Base-by-base conservation (phyloP, 1,284 basidiomycete genomes). In the Anthracocystis panici-leucophaei region DNA sequence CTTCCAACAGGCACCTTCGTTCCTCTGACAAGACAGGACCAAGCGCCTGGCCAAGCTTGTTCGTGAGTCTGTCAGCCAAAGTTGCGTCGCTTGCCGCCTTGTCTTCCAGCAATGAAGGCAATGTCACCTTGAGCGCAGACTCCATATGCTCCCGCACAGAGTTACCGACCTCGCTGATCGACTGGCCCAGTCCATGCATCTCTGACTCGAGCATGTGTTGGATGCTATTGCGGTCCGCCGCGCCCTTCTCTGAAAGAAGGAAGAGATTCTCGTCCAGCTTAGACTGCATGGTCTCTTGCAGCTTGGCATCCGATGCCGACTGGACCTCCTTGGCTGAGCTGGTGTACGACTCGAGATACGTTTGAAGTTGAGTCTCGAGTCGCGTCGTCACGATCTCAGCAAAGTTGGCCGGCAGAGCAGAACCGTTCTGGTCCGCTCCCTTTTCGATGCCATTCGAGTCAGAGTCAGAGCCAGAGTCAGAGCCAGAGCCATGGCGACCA, bases 181-280 rank as follows among this genome's bases (percentile, higher is more conserved):
- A 53, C 11, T 54, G 48, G 6, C 73, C 64, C 23, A 68, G 54
- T 23, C 31, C 50, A 25, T 58, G 54, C 18, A 79, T 16, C 29
- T 64, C 55, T 1, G 50, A 35, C 11, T 57, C 59, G 23, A 80
- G 57, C 62, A 77, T 58, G 8, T 59, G 64, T 44, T 76, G 74
- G 8, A 73, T 51, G 35, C 49, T 61, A 5, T 67, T 67, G 10
- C 75, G 66, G 18, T 77, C 66, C 0, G 70, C 56, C 1, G 69
- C 69, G 5, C 67, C 67, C 50, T 70, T 66, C 21, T 64, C 65
- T 18, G 68, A 73, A 16, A 74, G 57, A 2, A 65, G 51, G 38
- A 60, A 45, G 5, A 75, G 56, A 23, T 75, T 71, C 45, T 79
- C 75, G 48, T 79, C 77, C 29, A 79, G 61, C 49, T 65, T 69